Evolutionary conservation across 108 stramenopile species (phyloP).

Genomic region (Cafeteria roenbergensis): DNA sequence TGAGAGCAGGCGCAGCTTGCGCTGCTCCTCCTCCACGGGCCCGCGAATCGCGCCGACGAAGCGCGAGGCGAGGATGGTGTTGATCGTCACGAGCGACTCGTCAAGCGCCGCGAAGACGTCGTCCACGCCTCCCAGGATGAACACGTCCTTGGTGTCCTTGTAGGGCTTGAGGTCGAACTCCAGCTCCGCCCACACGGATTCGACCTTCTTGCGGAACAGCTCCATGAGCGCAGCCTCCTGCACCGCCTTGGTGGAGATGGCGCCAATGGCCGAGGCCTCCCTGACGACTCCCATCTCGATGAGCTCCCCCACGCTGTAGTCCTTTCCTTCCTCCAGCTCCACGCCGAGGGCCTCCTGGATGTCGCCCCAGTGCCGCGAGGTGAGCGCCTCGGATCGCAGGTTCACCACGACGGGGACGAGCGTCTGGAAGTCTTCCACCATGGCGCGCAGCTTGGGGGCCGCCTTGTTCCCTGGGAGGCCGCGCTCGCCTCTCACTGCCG

Average conservation of each 20-base stretch:
- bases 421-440: slow-evolving; percentile 40
- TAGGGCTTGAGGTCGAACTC: slow-evolving; percentile 42
- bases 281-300: slow-evolving; percentile 33
- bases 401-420: slow-evolving; percentile 47
- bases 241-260: slow-evolving; percentile 42
- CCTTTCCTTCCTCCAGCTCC: slow-evolving; percentile 35
- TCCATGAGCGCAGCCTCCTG: slow-evolving; percentile 50
- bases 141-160: slow-evolving; percentile 52
- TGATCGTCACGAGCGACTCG: slow-evolving; percentile 55
- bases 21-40: slow-evolving; percentile 45
- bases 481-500: slow-evolving; percentile 32
- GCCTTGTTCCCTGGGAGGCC: slow-evolving; percentile 44
- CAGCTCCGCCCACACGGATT: slow-evolving; percentile 28
- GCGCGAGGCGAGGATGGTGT: slow-evolving; percentile 49
- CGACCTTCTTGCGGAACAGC: slow-evolving; percentile 48
- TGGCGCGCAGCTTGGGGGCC: slow-evolving; percentile 39
- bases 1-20: slow-evolving; percentile 43
- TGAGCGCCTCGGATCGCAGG: slow-evolving; percentile 35
- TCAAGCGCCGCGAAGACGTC: slow-evolving; percentile 47
- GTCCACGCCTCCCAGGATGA: slow-evolving; percentile 49
- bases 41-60: slow-evolving; percentile 47
- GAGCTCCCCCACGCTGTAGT: slow-evolving; percentile 33
- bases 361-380: slow-evolving; percentile 46
- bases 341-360: slow-evolving; percentile 48
- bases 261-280: slow-evolving; percentile 15